phyloP scores from a whole-genome alignment of 306 rosid species.

The Gastrolobium villosum region DNA sequence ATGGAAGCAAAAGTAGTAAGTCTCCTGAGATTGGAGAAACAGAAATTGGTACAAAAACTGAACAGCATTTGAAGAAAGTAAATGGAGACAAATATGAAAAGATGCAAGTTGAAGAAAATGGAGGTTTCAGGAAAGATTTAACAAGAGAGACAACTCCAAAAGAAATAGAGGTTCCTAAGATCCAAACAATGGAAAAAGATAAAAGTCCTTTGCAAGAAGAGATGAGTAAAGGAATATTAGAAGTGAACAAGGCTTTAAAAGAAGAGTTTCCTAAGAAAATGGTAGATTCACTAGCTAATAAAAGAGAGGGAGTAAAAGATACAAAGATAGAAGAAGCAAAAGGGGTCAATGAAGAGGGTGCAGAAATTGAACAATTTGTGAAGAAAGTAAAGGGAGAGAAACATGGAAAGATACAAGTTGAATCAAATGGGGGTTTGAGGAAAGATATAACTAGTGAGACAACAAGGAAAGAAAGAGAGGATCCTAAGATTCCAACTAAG shows the following conservation, averaged over 20 bases:
- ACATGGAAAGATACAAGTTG: constrained; percentile 15
- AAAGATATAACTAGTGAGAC: background rate
- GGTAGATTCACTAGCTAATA: constrained; percentile 13
- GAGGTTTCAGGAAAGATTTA: background rate
- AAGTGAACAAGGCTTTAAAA: constrained; percentile 1
- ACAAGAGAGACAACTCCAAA: background rate
- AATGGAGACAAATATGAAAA: constrained; percentile 22
- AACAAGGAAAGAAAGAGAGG: background rate
- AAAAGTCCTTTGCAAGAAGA: background rate
- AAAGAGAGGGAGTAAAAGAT: background rate
- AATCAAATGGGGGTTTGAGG: background rate
- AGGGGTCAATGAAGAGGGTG: constrained; percentile 1
- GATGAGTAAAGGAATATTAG: background rate
- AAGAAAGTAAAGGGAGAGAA: constrained; percentile 22
- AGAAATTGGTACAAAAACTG: background rate
- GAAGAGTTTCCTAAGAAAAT: constrained; percentile 9
- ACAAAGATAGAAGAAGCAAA: constrained; percentile 8
- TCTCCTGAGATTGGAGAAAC: background rate
- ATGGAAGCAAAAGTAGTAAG: constrained; percentile 34
- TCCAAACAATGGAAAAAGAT: constrained; percentile 18
- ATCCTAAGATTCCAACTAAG: constrained; percentile 16
- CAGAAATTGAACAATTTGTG: background rate
- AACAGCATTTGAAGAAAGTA: background rate
- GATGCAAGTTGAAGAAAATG: constrained; percentile 31
- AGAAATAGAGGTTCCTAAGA: constrained; percentile 36